phyloP scores from a whole-genome alignment of 306 rosid genomes.

The Gleditsia sinensis region DNA sequence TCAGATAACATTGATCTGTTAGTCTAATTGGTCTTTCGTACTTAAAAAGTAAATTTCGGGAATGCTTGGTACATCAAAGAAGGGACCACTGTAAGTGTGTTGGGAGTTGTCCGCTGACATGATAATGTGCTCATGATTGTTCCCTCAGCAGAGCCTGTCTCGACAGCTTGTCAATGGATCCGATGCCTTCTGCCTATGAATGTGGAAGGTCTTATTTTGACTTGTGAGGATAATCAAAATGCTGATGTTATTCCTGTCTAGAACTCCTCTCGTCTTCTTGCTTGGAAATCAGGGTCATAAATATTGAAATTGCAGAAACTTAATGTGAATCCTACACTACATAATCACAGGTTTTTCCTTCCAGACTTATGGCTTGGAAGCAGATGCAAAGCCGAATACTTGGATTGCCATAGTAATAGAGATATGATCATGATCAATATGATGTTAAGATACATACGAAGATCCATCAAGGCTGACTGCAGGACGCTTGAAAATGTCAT shows the following conservation, averaged over 20 bases:
- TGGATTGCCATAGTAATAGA: conserved; percentile 8
- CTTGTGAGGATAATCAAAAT: conserved; percentile 79
- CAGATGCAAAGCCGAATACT: conserved; percentile 33
- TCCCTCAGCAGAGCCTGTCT: conserved; percentile 72
- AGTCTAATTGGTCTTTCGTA: background rate
- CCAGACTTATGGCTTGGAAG: conserved; percentile 35
- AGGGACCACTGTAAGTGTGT: conserved; percentile 93
- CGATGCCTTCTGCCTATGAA: conserved; percentile 87
- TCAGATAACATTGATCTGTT: background rate
- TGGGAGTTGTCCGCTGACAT: conserved; percentile 89
- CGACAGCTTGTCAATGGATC: conserved; percentile 84
- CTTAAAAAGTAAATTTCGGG: conserved; percentile 27
- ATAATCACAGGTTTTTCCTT: conserved; percentile 19
- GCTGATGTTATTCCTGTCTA: conserved; percentile 89
- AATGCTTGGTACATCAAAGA: conserved; percentile 78
- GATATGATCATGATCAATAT: background rate
- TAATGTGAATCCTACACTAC: background rate
- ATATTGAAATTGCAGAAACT: background rate
- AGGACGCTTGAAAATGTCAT: conserved; percentile 8
- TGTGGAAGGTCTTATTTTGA: conserved; percentile 82
- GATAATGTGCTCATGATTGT: conserved; percentile 93
- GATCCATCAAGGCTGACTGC: background rate
- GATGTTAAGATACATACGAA: conserved; percentile 1
- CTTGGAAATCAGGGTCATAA: background rate
- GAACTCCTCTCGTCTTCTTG: background rate